These are phyloP conservation scores for Ilex aquifolium DNA, from an alignment of 257 asterid species.

Conservation along the genomic window DNA sequence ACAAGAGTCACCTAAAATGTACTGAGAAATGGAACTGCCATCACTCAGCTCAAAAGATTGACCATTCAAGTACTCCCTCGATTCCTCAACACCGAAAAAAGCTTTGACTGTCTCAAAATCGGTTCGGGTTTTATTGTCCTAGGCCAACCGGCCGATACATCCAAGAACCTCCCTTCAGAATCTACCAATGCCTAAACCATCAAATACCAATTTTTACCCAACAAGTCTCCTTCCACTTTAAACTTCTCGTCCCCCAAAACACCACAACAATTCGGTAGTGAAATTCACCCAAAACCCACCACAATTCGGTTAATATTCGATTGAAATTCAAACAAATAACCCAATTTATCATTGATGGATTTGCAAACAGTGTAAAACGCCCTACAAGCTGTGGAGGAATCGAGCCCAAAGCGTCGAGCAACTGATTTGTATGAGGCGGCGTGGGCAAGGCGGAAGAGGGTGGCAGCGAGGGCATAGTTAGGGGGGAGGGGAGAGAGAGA, in stretches of 20 bases:
- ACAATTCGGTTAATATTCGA: conserved; percentile 62
- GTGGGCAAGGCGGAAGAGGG: conserved; percentile 69
- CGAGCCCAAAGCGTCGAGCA: conserved; percentile 57
- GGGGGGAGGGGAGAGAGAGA: conserved; percentile 57
- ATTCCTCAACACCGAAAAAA: too few relatives aligned
- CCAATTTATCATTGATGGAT: conserved; percentile 61
- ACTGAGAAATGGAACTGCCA: conserved; percentile 59
- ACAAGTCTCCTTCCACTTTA: conserved; percentile 34
- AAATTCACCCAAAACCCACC: conserved; percentile 88
- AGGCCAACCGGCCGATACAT: conserved; percentile 95
- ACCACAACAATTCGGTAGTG: conserved; percentile 86
- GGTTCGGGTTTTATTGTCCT: too few relatives aligned
- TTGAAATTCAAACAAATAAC: conserved; percentile 76
- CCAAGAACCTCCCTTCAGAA: conserved; percentile 89
- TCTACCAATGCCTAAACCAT: conserved; percentile 86
- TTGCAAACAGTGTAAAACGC: conserved; percentile 70
- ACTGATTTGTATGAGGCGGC: conserved; percentile 58
- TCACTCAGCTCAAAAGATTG: too few relatives aligned
- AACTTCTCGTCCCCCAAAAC: conserved; percentile 71
- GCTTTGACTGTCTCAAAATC: too few relatives aligned
- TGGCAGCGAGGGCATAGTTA: conserved; percentile 55
- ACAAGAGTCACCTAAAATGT: conserved; percentile 71
- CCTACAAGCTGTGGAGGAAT: conserved; percentile 53
- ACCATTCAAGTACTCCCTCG: too few relatives aligned
- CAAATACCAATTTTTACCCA: conserved; percentile 38